Conservation (phyloP, 2,329 filamentous ascomycete genomes). For the Graphilbum fragrans region DNA sequence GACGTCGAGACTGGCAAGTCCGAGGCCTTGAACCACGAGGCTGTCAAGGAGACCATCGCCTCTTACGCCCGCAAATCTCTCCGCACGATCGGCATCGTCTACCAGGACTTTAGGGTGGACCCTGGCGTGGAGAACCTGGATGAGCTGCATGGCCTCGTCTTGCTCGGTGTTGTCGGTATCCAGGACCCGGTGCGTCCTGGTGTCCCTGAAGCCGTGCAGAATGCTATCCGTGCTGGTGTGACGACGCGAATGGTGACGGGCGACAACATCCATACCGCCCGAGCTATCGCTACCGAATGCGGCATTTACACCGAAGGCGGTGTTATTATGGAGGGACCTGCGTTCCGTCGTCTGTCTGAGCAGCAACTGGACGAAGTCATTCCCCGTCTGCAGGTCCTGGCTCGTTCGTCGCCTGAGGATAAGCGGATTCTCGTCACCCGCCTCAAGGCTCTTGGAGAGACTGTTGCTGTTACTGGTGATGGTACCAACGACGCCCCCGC, state of each 20-base stretch:
- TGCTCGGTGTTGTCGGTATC: constrained; percentile 64
- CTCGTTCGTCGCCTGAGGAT: constrained; percentile 64
- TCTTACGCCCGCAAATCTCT: constrained; percentile 70
- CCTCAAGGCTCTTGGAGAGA: constrained; percentile 62
- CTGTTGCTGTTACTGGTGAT: constrained; percentile 72
- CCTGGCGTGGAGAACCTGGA: constrained; percentile 44
- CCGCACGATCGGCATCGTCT: constrained; percentile 73
- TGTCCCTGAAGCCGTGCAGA: constrained; percentile 59
- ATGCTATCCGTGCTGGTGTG: constrained; percentile 66
- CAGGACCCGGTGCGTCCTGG: constrained; percentile 68
- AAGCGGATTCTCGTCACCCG: constrained; percentile 62
- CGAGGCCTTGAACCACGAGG: too few relatives aligned
- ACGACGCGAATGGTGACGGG: constrained; percentile 78
- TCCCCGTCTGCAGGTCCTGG: constrained; percentile 57
- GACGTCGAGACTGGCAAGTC: too few relatives aligned
- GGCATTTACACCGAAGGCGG: constrained; percentile 59
- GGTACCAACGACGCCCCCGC: constrained; percentile 77
- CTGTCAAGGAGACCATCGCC: constrained; percentile 56
- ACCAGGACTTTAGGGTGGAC: constrained; percentile 80
- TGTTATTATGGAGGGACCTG: constrained; percentile 65
- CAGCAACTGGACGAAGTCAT: constrained; percentile 55
- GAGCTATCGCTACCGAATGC: constrained; percentile 68
- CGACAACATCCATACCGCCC: constrained; percentile 68
- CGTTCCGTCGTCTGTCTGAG: constrained; percentile 60
- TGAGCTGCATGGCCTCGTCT: constrained; percentile 50